A percentile compares a stretch with the other conserved stretches of the same genome.
Evolutionary conservation across 345 rosid genomes (phyloP).

Genomic region (Carallia pectinifolia): DNA sequence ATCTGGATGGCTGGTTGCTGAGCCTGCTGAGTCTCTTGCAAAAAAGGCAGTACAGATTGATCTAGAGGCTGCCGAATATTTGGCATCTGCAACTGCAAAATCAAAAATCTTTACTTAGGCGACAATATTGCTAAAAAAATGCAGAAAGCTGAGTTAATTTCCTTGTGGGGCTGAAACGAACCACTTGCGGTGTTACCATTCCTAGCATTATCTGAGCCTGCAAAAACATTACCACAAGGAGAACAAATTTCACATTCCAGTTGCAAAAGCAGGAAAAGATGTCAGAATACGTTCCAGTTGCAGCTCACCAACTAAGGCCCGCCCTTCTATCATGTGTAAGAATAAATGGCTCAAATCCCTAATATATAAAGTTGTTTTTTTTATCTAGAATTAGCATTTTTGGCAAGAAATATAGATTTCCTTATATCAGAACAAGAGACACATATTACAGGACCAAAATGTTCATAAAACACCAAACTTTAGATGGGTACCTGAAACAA

Average conservation of each 20-base stretch:
- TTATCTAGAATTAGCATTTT: background rate
- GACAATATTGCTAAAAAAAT: slow-evolving; percentile 13
- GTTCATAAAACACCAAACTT: slow-evolving; percentile 3
- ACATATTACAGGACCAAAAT: background rate
- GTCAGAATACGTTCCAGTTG: no score
- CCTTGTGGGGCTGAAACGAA: slow-evolving; percentile 37
- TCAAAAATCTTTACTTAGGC: slow-evolving; percentile 15
- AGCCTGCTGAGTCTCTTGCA: slow-evolving; percentile 46
- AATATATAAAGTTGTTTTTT: background rate
- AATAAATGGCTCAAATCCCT: no score
- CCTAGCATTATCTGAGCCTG: slow-evolving; percentile 93
- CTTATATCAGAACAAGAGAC: background rate
- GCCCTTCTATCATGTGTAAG: no score
- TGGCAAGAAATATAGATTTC: background rate
- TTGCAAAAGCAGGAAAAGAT: slow-evolving; percentile 5
- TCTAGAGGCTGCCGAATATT: slow-evolving; percentile 55
- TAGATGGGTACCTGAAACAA: slow-evolving; percentile 66
- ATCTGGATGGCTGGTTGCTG: slow-evolving; percentile 45
- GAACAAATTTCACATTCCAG: slow-evolving; percentile 1
- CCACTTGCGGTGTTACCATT: slow-evolving; percentile 76
- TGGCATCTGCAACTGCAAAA: slow-evolving; percentile 69
- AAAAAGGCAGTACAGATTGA: slow-evolving; percentile 43
- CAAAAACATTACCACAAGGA: slow-evolving; percentile 17
- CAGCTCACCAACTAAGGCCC: no score
- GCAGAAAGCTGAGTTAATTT: slow-evolving; percentile 2